Conservation (phyloP, 306 rosid species). For the Fragaria iinumae region DNA sequence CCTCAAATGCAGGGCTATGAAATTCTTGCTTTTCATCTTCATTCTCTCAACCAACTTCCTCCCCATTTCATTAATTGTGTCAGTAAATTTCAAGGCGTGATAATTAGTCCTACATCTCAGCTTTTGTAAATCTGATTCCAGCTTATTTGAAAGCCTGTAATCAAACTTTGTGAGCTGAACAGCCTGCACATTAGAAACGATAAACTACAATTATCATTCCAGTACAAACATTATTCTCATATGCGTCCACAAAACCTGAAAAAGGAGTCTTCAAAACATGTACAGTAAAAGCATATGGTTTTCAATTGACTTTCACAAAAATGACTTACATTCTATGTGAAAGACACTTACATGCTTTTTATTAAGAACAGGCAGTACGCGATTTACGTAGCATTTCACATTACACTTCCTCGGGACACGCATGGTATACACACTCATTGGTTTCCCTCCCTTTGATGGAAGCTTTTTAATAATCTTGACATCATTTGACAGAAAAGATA, state of each 20-base stretch:
- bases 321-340: neutral
- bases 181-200: constrained; percentile 46
- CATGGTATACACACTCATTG: constrained; percentile 41
- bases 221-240: neutral
- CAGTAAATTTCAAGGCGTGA: constrained; percentile 75
- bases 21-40: constrained; percentile 66
- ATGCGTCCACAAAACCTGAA: constrained; percentile 9
- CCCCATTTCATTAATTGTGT: constrained; percentile 63
- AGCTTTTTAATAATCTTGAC: constrained; percentile 60
- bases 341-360: constrained; percentile 63
- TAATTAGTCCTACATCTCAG: constrained; percentile 87
- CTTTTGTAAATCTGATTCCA: constrained; percentile 65
- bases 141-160: constrained; percentile 79
- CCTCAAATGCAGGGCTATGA: constrained; percentile 93
- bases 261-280: neutral
- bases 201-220: constrained; percentile 16
- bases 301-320: neutral
- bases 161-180: constrained; percentile 84
- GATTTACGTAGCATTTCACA: constrained; percentile 58
- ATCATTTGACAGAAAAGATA: constrained; percentile 67
- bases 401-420: constrained; percentile 93
- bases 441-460: constrained; percentile 46
- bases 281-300: neutral
- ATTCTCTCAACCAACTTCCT: constrained; percentile 59
- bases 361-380: constrained; percentile 61